phyloP scores from a whole-genome alignment of 2,329 filamentous ascomycete genomes.

The Blastomyces percursus region DNA sequence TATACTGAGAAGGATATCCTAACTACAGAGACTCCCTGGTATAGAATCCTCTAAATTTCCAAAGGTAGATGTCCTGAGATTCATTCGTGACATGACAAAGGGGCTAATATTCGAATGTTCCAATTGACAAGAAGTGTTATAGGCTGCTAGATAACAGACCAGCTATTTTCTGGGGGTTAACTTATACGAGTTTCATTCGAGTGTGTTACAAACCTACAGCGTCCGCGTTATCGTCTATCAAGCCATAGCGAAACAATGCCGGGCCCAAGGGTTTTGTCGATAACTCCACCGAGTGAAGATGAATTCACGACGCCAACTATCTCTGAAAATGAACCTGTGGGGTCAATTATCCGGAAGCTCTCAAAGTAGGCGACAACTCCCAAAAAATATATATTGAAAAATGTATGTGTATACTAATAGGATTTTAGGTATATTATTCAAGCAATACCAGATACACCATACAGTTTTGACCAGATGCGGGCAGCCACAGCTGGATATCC shows the following conservation, averaged over 20 bases:
- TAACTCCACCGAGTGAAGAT: constrained; percentile 16
- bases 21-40: background rate
- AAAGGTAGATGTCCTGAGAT: background rate
- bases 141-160: background rate
- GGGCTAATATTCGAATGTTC: background rate
- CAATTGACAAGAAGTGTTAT: background rate
- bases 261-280: constrained; percentile 8
- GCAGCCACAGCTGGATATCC: constrained; percentile 28
- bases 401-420: background rate
- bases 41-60: background rate
- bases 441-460: constrained; percentile 31
- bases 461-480: constrained; percentile 37
- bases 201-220: background rate
- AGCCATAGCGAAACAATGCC: background rate
- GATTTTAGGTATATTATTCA: constrained; percentile 28
- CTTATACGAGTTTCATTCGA: background rate
- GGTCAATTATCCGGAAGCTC: constrained; percentile 32
- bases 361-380: constrained; percentile 22
- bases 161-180: background rate
- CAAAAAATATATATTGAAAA: background rate
- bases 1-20: background rate
- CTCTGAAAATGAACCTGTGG: constrained; percentile 30
- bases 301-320: constrained; percentile 32
- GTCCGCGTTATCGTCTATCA: background rate
- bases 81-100: background rate